Base-by-base conservation (phyloP, 495 filamentous ascomycete species). In the Elasticomyces elasticus region DNA sequence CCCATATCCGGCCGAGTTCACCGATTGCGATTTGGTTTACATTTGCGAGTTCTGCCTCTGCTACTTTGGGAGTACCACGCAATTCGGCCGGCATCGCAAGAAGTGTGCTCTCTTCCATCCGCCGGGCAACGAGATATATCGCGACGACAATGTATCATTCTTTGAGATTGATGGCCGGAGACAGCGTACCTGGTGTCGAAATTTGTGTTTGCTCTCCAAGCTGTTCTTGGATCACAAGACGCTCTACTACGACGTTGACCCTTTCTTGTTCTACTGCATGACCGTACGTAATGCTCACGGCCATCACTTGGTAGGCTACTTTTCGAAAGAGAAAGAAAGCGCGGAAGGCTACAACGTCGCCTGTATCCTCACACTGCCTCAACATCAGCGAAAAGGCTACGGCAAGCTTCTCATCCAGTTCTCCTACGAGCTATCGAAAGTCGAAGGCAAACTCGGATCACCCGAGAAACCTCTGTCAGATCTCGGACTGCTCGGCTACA, bases 191-290 rank as follows among this genome's bases (percentile, higher is more conserved):
- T 98, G 89, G 89, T 97, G 94, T 59, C 87, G 92, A 5, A 98
- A 98, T 60, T 76, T 98, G 22, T 97, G 92, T 68, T 75, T 98
- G 0, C 76, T 98, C 5, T 88, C 81, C 54, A 98, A 98, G 65
- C 84, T 96, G 65, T 98, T 98, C 71, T 81, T 98, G 24, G 92
- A 97, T 62, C 92, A 97, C 73, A 98, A 98, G 69, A 97, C 92
- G 7, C 84, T 98, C n/a, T 98, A 95, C 76, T 98, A 97, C 72
- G 92, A 98, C 62, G 92, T 98, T 49, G 92, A 98, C 64, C 92
- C 92, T 9, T 98, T 98, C 70, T 73, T 97, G 10, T 98, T 97
- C 75, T 98, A 98, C 72, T 91, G 90, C 78, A 98, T 98, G 92
- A 85, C 81, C 49, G 85, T 81, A 13, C 80, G 89, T 51, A 86